Base-by-base conservation (phyloP, 345 rosid species). In the Carallia brachiata region DNA sequence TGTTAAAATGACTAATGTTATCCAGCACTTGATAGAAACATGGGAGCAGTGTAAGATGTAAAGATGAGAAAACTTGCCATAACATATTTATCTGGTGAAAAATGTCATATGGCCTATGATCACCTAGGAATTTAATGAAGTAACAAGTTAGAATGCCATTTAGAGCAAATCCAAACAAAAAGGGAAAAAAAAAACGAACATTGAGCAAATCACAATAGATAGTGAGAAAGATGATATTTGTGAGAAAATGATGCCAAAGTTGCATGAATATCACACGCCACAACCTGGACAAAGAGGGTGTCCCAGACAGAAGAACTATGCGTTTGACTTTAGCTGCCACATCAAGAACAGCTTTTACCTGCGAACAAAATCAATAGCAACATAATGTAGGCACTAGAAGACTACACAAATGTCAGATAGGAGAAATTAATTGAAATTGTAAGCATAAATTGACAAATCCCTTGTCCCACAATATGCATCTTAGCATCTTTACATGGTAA, bases 281-380 rank as follows among this genome's bases (percentile, higher is more conserved):
- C 84, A 90, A 94, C 98, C 98, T 94, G 76, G 97, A 91, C 81
- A 94, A 81, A 71, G 98, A 94, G 75, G 98, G 98, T 56, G 98
- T 94, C 79, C 98, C 98, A 27, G 98, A 91, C 47, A 94, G 81
- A 69, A 94, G 83, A 77, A 90, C 86, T 68, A 87, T 81, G 71
- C 64, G 96, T 74, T 87, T 87, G 84, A 88, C 82, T 82, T 85
- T 91, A 75, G 77, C 82, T 13, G 95, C 96, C 78, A 90, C 78
- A 75, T 88, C 93, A 74, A 94, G 95, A 72, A 91, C 89, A 75
- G 93, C 85, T 76, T 80, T 73, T 70, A 86, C 81, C 97, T 91
- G 91, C 75, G 36, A 56, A 30, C 32, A 56, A 32, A 56, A 56
- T 7, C 32, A 56, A 27, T 5, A 56, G 6, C 32, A 56, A 56